phyloP scores from a whole-genome alignment of 139 green algal genomes.

The Astrephomene gubernaculifera region DNA sequence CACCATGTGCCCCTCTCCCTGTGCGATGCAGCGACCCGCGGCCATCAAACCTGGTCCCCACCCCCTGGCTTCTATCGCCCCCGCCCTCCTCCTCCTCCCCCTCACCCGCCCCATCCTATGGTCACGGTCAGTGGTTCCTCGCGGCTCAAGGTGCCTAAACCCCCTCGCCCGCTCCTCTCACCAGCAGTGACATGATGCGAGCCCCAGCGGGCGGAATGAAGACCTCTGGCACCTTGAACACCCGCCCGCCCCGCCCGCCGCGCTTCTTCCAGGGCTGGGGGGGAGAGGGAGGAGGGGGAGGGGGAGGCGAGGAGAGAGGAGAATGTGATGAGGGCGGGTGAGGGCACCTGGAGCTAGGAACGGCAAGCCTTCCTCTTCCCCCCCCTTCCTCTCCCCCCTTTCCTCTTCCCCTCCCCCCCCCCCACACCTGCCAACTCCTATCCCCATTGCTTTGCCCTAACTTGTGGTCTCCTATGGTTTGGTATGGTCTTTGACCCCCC shows the following conservation, averaged over 20 bases:
- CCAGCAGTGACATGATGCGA: slow-evolving; percentile 95
- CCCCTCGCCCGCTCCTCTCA: too few species aligned
- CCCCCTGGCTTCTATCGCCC: too few species aligned
- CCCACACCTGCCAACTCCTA: not conserved
- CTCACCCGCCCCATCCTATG: too few species aligned
- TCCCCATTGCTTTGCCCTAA: too few species aligned
- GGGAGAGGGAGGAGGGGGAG: not conserved
- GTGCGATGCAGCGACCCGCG: too few species aligned
- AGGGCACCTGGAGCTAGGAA: not conserved
- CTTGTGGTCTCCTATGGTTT: too few species aligned
- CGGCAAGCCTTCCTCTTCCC: not conserved
- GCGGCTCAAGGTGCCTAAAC: too few species aligned
- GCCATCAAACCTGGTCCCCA: too few species aligned
- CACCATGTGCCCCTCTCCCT: too few species aligned
- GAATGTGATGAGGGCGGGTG: not conserved
- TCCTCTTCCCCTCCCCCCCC: not conserved
- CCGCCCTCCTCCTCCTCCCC: too few species aligned
- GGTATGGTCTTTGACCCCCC: too few species aligned
- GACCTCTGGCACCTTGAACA: slow-evolving; percentile 92
- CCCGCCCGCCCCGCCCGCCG: slow-evolving; percentile 82
- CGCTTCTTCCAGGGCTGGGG: slow-evolving; percentile 96
- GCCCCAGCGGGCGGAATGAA: slow-evolving; percentile 94
- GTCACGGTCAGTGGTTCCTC: too few species aligned
- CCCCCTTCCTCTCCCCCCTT: not conserved
- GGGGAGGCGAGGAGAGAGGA: not conserved